These are phyloP conservation scores for Syncephalastrum contaminatum DNA, from an alignment of 371 early-diverging fungal genomes.

Conservation along the genomic window DNA sequence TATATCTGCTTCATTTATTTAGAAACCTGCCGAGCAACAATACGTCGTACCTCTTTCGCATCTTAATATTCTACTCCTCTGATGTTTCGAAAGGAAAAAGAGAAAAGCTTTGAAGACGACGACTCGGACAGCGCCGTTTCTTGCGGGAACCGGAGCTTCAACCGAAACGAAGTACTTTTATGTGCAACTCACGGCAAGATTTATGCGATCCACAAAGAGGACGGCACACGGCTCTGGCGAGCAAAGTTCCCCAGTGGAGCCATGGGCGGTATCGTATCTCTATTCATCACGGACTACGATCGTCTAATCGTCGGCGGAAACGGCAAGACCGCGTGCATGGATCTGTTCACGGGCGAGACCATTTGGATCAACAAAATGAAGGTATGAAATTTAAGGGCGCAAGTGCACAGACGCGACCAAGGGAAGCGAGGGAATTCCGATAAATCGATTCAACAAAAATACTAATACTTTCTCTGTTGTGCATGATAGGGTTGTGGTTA, in stretches of 20 bases:
- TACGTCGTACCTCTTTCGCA: too few relatives aligned
- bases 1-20: too few relatives aligned
- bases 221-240: constrained; percentile 33
- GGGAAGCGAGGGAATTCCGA: background rate
- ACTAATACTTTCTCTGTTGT: background rate
- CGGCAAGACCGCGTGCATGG: constrained; percentile 22
- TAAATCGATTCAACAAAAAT: too few relatives aligned
- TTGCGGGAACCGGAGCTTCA: constrained; percentile 3
- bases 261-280: constrained; percentile 22
- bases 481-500: constrained; percentile 19
- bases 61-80: too few relatives aligned
- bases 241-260: constrained; percentile 18
- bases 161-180: constrained; percentile 27
- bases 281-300: constrained; percentile 30
- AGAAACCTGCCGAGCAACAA: too few relatives aligned
- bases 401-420: background rate
- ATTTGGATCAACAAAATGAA: constrained; percentile 36
- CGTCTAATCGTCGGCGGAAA: constrained; percentile 19
- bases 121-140: background rate
- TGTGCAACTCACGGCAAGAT: constrained; percentile 37
- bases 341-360: constrained; percentile 21
- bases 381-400: constrained; percentile 19
- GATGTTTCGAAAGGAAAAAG: background rate
- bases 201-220: constrained; percentile 31
- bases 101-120: background rate